Percentiles rank a stretch among this genome's conserved stretches.
Conservation (phyloP, 1,139 yeast species). For the Wickerhamiella infanticola region DNA sequence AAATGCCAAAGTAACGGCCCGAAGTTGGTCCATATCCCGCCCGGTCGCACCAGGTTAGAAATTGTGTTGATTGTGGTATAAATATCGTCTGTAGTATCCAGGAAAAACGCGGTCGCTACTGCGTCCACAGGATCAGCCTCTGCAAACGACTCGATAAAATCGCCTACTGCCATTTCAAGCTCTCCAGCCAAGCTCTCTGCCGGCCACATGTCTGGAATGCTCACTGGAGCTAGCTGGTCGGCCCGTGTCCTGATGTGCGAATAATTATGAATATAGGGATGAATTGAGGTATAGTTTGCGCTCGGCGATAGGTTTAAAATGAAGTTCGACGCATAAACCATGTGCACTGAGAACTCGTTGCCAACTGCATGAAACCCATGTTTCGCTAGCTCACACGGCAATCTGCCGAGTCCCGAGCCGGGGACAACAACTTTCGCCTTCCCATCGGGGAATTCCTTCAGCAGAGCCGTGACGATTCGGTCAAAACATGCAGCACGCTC, state of each 20-base stretch:
- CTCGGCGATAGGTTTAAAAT: conserved; percentile 39
- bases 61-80: conserved; percentile 54
- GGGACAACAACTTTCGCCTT: conserved; percentile 43
- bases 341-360: conserved; percentile 69
- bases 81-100: conserved; percentile 66
- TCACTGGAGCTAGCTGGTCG: conserved; percentile 39
- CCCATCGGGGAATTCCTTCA: conserved; percentile 28
- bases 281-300: conserved; percentile 45
- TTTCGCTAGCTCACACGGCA: conserved; percentile 55
- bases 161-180: conserved; percentile 70
- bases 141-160: conserved; percentile 46
- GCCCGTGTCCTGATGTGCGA: conserved; percentile 44
- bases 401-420: conserved; percentile 71
- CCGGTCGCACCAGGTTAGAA: conserved; percentile 33
- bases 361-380: conserved; percentile 69
- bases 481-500: conserved; percentile 40
- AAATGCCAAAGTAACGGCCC: conserved; percentile 85
- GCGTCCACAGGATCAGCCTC: conserved; percentile 31
- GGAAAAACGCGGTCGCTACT: conserved; percentile 56
- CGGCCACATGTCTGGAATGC: conserved; percentile 30
- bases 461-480: conserved; percentile 33
- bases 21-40: conserved; percentile 66
- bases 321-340: conserved; percentile 55
- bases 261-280: conserved; percentile 58
- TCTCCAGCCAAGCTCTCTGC: conserved; percentile 19